These are phyloP conservation scores for Kwoniella dendrophila DNA, from an alignment of 768 basidiomycete species.

Conservation along the genomic window DNA sequence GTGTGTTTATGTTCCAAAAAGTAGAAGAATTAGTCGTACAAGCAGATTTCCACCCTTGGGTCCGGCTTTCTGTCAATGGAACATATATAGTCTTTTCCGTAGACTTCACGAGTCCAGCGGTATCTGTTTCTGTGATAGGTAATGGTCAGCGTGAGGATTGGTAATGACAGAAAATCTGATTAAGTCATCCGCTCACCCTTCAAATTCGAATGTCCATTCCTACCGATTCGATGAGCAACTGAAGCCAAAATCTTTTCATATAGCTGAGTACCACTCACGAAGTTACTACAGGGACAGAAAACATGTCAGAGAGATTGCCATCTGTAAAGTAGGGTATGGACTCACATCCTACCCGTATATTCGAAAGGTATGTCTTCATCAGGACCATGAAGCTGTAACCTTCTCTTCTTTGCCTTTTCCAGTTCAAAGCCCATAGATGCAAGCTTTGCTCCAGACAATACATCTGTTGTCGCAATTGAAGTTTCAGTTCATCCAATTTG, in stretches of 20 bases:
- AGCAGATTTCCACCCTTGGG: constrained; percentile 52
- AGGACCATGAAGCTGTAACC: constrained; percentile 53
- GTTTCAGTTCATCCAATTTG: background rate
- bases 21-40: constrained; percentile 39
- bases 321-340: background rate
- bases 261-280: constrained; percentile 4
- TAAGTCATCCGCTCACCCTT: constrained; percentile 33
- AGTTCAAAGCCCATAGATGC: constrained; percentile 37
- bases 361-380: constrained; percentile 50
- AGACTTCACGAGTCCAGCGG: constrained; percentile 41
- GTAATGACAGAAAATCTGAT: background rate
- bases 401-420: constrained; percentile 43
- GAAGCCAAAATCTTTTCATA: background rate
- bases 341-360: constrained; percentile 50
- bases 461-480: constrained; percentile 29
- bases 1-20: background rate
- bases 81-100: constrained; percentile 52
- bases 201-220: constrained; percentile 54
- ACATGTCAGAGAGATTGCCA: too few species aligned
- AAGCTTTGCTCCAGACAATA: constrained; percentile 45
- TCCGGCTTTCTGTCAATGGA: constrained; percentile 53
- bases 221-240: constrained; percentile 14
- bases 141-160: background rate
- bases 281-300: constrained; percentile 4
- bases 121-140: constrained; percentile 43